Percentiles rank a stretch among this genome's conserved stretches.
Conservation (phyloP, 805 yeast genomes). For the Starmerella bombi region DNA sequence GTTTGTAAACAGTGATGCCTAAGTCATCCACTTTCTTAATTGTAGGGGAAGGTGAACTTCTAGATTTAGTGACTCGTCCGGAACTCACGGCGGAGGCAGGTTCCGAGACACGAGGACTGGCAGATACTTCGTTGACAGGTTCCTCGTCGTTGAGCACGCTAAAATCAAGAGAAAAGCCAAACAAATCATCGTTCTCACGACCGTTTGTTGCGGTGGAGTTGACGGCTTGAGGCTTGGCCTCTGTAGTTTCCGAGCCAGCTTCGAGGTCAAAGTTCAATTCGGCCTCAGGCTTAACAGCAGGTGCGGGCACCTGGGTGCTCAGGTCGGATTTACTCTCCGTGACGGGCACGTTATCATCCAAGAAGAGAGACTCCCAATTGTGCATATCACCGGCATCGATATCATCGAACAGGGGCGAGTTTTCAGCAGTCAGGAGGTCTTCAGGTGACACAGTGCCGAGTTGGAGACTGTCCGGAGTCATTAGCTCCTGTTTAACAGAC, state of each 20-base stretch:
- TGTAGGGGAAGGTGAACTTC: not conserved
- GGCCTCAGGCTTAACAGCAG: too few species aligned
- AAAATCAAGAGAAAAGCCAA: slow-evolving; percentile 2
- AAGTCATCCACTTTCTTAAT: slow-evolving; percentile 38
- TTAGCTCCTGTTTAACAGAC: slow-evolving; percentile 7
- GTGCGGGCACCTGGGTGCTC: too few species aligned
- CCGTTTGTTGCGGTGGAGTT: not conserved
- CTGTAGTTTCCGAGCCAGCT: too few species aligned
- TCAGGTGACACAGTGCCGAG: slow-evolving; percentile 16
- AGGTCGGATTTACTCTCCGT: too few species aligned
- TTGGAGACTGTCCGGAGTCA: slow-evolving; percentile 16
- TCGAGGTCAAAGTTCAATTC: not conserved
- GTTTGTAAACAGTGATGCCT: slow-evolving; percentile 63
- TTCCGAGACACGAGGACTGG: not conserved
- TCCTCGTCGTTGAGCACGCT: slow-evolving; percentile 5
- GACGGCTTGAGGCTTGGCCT: not conserved
- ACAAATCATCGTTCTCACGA: not conserved
- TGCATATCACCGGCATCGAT: slow-evolving; percentile 15
- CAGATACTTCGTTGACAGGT: not conserved
- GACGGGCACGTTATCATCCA: slow-evolving; percentile 6
- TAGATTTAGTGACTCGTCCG: slow-evolving; percentile 7
- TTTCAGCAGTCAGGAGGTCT: slow-evolving; percentile 17
- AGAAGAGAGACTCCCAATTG: slow-evolving; percentile 19
- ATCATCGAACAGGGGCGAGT: slow-evolving; percentile 27
- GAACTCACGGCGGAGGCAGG: not conserved